Base-by-base conservation (phyloP, 2,329 filamentous ascomycete species). In the Aureobasidium leucospermi region DNA sequence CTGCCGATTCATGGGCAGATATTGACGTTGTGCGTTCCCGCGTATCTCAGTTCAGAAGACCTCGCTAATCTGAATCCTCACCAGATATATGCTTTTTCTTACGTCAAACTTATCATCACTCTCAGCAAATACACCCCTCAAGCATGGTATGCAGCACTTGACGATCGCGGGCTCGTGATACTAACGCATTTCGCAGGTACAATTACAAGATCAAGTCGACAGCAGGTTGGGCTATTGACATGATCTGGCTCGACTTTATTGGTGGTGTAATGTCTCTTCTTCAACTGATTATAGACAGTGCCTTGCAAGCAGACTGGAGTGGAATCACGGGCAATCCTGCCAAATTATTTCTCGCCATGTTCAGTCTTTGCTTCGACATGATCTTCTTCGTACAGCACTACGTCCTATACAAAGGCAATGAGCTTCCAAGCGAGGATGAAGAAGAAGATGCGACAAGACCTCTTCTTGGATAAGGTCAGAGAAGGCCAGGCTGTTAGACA, bases 121-220 rank as follows among this genome's bases (percentile, higher is more conserved):
- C 76, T 96, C 29, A 82, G 96, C 74, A 99, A 99, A 76, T 97
- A 96, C 74, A 85, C 90, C 48, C 94, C 94, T 5, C 91, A 96
- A 78, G 84, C 89, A 39, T 79, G 88, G 68, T 80, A 87, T 32
- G 42, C 15, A 57, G 31, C n/a, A 16, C 9, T 6, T n/a, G 4
- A 2, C 28, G 36, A 34, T n/a, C 6, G 4, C 10, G 13, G 2
- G 3, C 5, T 45, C 6, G 10, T 11, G 19, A 28, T 3, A 7
- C 53, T 55, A 34, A 55, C 10, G 4, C 1, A 19, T 10, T n/a
- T 6, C 13, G 15, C 32, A 57, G 53, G 53, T 43, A 58, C 66
- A 97, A 97, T 76, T 91, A 87, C 71, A 85, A 85, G 67, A 90
- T 93, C 68, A 83, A 87, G 70, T 95, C 89, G 60, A 97, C 94